Conservation (phyloP, 306 rosid genomes). For the Lathyrus aphaca region DNA sequence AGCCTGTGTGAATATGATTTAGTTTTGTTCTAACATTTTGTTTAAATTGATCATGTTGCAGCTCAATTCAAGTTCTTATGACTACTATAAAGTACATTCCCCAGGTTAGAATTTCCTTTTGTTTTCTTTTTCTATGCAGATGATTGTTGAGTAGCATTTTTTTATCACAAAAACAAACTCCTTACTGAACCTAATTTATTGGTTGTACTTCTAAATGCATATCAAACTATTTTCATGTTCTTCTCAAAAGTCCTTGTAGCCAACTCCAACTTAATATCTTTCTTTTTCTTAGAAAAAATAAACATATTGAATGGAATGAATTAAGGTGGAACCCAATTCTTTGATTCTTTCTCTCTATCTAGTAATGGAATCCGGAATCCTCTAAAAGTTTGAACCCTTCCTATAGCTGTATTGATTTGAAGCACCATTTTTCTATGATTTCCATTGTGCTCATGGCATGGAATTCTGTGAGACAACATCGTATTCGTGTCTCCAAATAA, state of each 20-base stretch:
- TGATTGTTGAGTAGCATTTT: conserved; percentile 12
- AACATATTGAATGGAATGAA: conserved; percentile 8
- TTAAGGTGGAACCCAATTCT: conserved; percentile 12
- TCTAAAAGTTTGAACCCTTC: conserved; percentile 22
- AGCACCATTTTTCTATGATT: conserved; percentile 13
- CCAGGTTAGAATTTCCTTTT: conserved; percentile 64
- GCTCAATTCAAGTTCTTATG: conserved; percentile 89
- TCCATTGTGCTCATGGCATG: conserved; percentile 1
- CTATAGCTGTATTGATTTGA: conserved; percentile 7
- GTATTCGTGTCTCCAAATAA: not conserved
- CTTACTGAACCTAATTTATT: conserved; percentile 11
- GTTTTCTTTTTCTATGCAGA: not conserved
- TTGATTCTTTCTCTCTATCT: conserved; percentile 9
- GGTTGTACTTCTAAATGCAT: conserved; percentile 8
- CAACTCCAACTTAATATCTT: not conserved
- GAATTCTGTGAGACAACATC: not conserved
- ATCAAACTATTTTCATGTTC: conserved; percentile 9
- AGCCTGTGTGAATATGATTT: conserved; percentile 22
- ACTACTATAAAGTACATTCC: conserved; percentile 85
- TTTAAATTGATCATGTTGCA: conserved; percentile 50
- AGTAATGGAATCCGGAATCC: conserved; percentile 7
- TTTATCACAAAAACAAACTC: not conserved
- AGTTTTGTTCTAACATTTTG: conserved; percentile 42
- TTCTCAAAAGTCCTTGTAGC: not conserved
- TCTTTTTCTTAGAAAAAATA: not conserved